These are phyloP conservation scores for Viridothelium virens DNA, from an alignment of 495 filamentous ascomycete genomes.

Conservation along the genomic window DNA sequence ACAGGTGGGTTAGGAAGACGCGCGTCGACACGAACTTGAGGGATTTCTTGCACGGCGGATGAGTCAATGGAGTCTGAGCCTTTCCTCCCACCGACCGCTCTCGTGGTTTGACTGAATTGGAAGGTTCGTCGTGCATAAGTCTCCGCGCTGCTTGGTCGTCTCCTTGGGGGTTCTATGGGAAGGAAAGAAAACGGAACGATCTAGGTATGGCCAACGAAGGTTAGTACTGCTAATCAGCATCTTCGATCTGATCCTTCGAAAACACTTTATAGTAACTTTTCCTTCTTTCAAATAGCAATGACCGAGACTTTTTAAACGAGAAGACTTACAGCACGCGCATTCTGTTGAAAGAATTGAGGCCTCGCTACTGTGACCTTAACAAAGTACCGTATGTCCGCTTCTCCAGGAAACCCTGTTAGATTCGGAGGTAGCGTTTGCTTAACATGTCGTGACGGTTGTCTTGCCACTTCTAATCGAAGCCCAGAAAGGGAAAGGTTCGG, in stretches of 20 bases:
- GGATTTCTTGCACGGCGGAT: slow-evolving; percentile 29
- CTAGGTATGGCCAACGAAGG: slow-evolving; percentile 29
- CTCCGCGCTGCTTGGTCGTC: slow-evolving; percentile 59
- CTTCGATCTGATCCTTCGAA: neutral
- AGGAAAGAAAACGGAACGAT: slow-evolving; percentile 67
- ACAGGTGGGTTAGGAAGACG: slow-evolving; percentile 83
- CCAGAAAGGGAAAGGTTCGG: slow-evolving; percentile 50
- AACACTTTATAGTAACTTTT: neutral
- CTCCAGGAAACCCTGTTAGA: slow-evolving; percentile 67
- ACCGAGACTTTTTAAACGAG: neutral
- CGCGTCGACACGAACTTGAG: slow-evolving; percentile 60
- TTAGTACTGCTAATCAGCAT: neutral
- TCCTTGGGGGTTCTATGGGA: slow-evolving; percentile 82
- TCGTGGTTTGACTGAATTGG: slow-evolving; percentile 49
- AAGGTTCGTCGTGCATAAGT: slow-evolving; percentile 76
- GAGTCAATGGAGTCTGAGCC: slow-evolving; percentile 27
- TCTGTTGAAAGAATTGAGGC: slow-evolving; percentile 77
- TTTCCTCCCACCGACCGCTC: slow-evolving; percentile 14
- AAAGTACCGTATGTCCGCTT: slow-evolving; percentile 87
- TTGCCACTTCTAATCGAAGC: slow-evolving; percentile 51
- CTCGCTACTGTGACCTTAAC: slow-evolving; percentile 84
- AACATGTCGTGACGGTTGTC: slow-evolving; percentile 52
- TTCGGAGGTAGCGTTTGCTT: slow-evolving; percentile 84
- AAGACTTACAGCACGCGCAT: slow-evolving; percentile 56
- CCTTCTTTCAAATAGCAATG: neutral